phyloP scores from a whole-genome alignment of 2,329 filamentous ascomycete species.

The Acrodontium crateriforme region DNA sequence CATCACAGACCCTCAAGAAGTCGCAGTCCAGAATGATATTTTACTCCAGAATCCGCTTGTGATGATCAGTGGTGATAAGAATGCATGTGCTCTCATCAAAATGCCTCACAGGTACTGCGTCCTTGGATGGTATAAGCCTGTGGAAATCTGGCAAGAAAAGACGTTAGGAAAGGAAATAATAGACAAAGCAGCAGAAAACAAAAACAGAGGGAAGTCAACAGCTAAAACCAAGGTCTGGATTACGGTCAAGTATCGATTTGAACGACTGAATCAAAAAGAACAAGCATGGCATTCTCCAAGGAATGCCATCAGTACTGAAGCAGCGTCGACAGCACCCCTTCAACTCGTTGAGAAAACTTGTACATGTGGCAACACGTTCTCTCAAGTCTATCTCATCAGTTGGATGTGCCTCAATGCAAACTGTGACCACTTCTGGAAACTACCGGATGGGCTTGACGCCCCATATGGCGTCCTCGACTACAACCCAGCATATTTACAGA shows the following conservation, averaged over 20 bases:
- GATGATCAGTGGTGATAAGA: conserved; percentile 36
- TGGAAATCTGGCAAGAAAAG: conserved; percentile 54
- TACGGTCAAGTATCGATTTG: conserved; percentile 47
- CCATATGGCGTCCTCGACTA: conserved; percentile 32
- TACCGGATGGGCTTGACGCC: conserved; percentile 20
- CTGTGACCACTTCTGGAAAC: conserved; percentile 45
- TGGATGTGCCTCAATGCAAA: conserved; percentile 45
- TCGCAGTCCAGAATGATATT: conserved; percentile 34
- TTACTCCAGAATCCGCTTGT: conserved; percentile 37
- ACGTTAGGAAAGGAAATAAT: conserved; percentile 25
- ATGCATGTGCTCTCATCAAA: conserved; percentile 33
- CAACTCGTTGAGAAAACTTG: conserved; percentile 22
- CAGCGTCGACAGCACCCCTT: too few species aligned
- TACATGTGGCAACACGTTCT: conserved; percentile 19
- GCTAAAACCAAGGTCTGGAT: conserved; percentile 14
- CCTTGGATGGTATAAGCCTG: conserved; percentile 55
- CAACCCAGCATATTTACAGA: conserved; percentile 42
- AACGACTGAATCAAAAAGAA: conserved; percentile 45
- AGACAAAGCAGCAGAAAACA: too few species aligned
- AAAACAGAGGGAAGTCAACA: too few species aligned
- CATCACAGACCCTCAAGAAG: conserved; percentile 22
- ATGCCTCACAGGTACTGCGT: conserved; percentile 49
- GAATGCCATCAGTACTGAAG: too few species aligned
- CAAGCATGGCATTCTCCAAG: conserved; percentile 33
- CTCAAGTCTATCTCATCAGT: conserved; percentile 30